Percentiles rank a stretch among this genome's conserved stretches.
Conservation (phyloP, 768 basidiomycete genomes). For the Ramaria sp. region DNA sequence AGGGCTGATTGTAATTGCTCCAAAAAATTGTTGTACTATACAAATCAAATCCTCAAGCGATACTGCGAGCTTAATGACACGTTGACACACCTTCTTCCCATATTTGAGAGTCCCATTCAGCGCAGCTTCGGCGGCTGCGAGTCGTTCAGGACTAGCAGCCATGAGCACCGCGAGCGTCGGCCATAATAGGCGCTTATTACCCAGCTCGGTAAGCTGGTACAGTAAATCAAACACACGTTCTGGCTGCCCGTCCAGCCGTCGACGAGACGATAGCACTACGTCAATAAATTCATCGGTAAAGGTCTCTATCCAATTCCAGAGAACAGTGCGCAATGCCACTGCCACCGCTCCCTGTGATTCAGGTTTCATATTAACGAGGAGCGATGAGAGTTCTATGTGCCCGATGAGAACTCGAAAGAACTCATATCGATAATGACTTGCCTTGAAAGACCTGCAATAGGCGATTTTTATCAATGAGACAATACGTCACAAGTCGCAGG, state of each 20-base stretch:
- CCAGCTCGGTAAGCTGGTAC: conserved; percentile 32
- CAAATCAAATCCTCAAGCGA: no score
- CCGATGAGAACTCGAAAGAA: conserved; percentile 5
- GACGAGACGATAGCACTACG: conserved; percentile 47
- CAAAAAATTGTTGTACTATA: conserved; percentile 41
- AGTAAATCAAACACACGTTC: conserved; percentile 82
- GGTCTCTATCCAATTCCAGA: conserved; percentile 86
- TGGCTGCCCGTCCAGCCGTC: conserved; percentile 63
- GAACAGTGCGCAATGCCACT: conserved; percentile 57
- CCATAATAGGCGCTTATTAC: conserved; percentile 51
- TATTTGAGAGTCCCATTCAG: conserved; percentile 18
- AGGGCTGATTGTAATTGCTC: conserved; percentile 55
- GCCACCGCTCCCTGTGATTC: conserved; percentile 67
- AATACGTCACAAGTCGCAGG: conserved; percentile 66
- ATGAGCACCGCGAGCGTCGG: conserved; percentile 69
- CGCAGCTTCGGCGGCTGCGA: conserved; percentile 24
- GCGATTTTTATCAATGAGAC: conserved; percentile 57
- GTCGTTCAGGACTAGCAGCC: conserved; percentile 63
- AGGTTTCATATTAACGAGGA: conserved; percentile 72
- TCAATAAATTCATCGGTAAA: conserved; percentile 75
- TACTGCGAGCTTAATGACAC: not conserved
- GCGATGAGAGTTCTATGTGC: conserved; percentile 57
- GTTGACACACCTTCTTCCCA: conserved; percentile 6
- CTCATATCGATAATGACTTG: conserved; percentile 18
- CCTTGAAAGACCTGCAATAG: conserved; percentile 65